Evolutionary conservation across 805 yeast genomes (phyloP), one percentile per base, ranked within the genome.

Genomic region (Schwanniomyces yamadae): DNA sequence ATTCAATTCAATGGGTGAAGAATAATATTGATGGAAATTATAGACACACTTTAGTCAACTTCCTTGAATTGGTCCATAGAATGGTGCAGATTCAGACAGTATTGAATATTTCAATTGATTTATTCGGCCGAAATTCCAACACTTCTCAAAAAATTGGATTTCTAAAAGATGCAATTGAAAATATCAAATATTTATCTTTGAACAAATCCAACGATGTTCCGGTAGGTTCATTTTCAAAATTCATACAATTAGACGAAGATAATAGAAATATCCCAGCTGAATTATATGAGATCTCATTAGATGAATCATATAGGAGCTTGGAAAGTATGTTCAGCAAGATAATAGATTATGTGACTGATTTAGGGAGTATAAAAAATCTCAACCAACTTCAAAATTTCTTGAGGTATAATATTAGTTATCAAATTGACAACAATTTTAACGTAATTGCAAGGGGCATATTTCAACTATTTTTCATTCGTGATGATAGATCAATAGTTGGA

Each of bases 371-470:
- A 4, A 33, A 33, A 15, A 49, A 47, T 36, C 31, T 48, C 11
- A 39, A 49, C 23, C 64, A 64, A 25, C 46, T 68, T 10, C 44
- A 49, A 14, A 43, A 54, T 28, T 62, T 48, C 31, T 49, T 67
- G 30, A 36, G 40, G 15, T 57, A 44, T 42, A 58, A 62, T 25
- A 45, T 67, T 15, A 52, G 55, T 9, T 39, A 42, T 24, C 42
- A 49, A 12, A 52, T 60, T 24, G 42, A 46, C 6, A 22, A 38
- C 2, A 38, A 43, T 4, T 53, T 58, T 28, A 72, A 69, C 43
- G 74, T 71, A 5, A 54, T 84, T n/a, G 71, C 82, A 1, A 68
- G 90, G 40, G 84, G 84, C 1, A 47, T 80, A 8, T 72, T 80
- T 46, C 86, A 82, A 36, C 59, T 82, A 15, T 79, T 74, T 48